Evolutionary conservation across 2,329 filamentous ascomycete genomes (phyloP), one percentile per base, ranked within the genome.

Genomic region (Colletotrichum sansevieriae): DNA sequence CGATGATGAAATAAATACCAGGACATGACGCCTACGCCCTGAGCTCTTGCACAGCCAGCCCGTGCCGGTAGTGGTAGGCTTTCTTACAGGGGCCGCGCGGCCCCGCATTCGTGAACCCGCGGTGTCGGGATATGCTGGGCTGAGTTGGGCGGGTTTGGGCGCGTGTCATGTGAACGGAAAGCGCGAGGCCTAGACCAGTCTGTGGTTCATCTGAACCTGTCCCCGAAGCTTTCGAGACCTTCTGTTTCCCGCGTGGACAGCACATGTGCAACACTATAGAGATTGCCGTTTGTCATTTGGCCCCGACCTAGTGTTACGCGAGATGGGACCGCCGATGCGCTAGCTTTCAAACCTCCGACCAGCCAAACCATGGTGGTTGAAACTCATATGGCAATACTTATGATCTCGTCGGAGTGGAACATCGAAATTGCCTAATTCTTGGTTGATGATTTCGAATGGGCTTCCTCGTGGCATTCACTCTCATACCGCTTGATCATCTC

Each of bases 171-270:
- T 33, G 33, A 33, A 35, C 9, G 13, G 43, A 41, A 57, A 22
- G 33, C 15, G 4, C 11, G 54, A 35, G 33, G 51, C 51, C 18
- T 55, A 55, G 54, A 20, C 37, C 54, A 12, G 35, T 18, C 54
- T 57, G 54, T 57, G 54, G 54, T 44, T 62, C 59, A 35, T 62
- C 59, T 62, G 59, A 62, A 41, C 47, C 54, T 33, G 13, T 29
- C 49, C 49, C 20, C 10, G n/a, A 37, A 62, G 29, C 47, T 25
- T 51, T 61, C 35, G 18, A 51, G 44, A 33, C 58, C 13, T 61
- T 43, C 52, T 35, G 13, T 61, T 22, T 22, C 37, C 18, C 58
- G 15, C 44, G 20, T 41, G 57, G 25, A 29, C 43, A 33, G 7
- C 22, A 33, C 39, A 29, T 18, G 20, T 18, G 13, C 29, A 49